phyloP scores from a whole-genome alignment of 768 basidiomycete genomes.

The Suillus sp. region DNA sequence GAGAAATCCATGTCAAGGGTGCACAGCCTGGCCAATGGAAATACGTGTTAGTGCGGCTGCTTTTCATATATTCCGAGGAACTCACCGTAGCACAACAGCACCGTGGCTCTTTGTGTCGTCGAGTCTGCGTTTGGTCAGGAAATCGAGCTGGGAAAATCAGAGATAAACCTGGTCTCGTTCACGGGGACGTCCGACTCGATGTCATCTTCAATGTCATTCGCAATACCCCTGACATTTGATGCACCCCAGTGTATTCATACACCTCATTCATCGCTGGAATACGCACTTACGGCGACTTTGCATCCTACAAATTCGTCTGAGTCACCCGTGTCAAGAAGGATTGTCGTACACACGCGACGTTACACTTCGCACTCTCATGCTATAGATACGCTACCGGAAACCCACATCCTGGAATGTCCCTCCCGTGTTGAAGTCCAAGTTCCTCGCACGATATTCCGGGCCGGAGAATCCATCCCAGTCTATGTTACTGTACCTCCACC shows the following conservation, averaged over 20 bases:
- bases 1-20: slow-evolving; percentile 85
- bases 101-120: slow-evolving; percentile 63
- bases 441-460: slow-evolving; percentile 68
- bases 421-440: slow-evolving; percentile 70
- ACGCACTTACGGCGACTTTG: slow-evolving; percentile 69
- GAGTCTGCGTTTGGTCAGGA: slow-evolving; percentile 63
- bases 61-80: slow-evolving; percentile 15
- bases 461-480: slow-evolving; percentile 74
- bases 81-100: slow-evolving; percentile 42
- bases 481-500: slow-evolving; percentile 85
- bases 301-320: slow-evolving; percentile 46
- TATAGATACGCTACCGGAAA: slow-evolving; percentile 62
- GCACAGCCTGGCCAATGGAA: slow-evolving; percentile 57
- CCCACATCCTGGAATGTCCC: slow-evolving; percentile 58
- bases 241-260: slow-evolving; percentile 84
- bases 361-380: slow-evolving; percentile 66
- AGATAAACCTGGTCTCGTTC: slow-evolving; percentile 56
- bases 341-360: slow-evolving; percentile 71
- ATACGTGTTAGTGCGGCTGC: slow-evolving; percentile 61
- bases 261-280: slow-evolving; percentile 68
- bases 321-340: slow-evolving; percentile 51
- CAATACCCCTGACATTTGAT: slow-evolving; percentile 76
- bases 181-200: slow-evolving; percentile 40
- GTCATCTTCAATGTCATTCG: slow-evolving; percentile 74
- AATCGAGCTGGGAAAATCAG: slow-evolving; percentile 65